Evolutionary conservation across 345 rosid genomes (phyloP).

Genomic region (Mangifera indica): DNA sequence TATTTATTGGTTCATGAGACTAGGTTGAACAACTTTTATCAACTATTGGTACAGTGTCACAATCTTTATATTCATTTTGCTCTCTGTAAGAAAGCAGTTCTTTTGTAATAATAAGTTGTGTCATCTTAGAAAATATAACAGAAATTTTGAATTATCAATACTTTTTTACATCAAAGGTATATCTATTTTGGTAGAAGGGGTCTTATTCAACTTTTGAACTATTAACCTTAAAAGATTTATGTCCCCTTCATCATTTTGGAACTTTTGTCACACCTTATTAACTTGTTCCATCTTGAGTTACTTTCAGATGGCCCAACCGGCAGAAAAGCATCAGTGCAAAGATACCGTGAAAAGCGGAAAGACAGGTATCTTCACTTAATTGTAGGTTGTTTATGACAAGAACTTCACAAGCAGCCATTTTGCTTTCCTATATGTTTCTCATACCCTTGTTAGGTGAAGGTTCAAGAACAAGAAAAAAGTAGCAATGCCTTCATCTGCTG

Average conservation of each 20-base stretch:
- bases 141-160: not conserved
- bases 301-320: slow-evolving; percentile 28
- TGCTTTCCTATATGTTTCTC: slow-evolving; percentile 30
- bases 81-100: not conserved
- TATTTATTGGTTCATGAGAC: not conserved
- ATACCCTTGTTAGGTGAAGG: slow-evolving; percentile 53
- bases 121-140: not conserved
- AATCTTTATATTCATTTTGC: not conserved
- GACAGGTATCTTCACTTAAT: slow-evolving; percentile 32
- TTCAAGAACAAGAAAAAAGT: slow-evolving; percentile 46
- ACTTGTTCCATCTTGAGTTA: not conserved
- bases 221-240: not conserved
- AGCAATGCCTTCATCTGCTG: slow-evolving; percentile 31
- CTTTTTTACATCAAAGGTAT: not conserved
- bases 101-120: not conserved
- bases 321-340: slow-evolving; percentile 37
- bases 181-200: not conserved
- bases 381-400: slow-evolving; percentile 13
- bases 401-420: slow-evolving; percentile 10
- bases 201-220: not conserved
- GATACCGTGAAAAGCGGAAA: slow-evolving; percentile 33
- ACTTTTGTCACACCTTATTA: slow-evolving; percentile 1
- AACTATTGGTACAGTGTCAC: not conserved
- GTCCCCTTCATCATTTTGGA: not conserved
- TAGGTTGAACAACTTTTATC: not conserved